A percentile compares a stretch with the other conserved stretches of the same genome.
These are phyloP conservation scores for Fusarium torreyae DNA, from an alignment of 2,329 filamentous ascomycete species.

Conservation along the genomic window DNA sequence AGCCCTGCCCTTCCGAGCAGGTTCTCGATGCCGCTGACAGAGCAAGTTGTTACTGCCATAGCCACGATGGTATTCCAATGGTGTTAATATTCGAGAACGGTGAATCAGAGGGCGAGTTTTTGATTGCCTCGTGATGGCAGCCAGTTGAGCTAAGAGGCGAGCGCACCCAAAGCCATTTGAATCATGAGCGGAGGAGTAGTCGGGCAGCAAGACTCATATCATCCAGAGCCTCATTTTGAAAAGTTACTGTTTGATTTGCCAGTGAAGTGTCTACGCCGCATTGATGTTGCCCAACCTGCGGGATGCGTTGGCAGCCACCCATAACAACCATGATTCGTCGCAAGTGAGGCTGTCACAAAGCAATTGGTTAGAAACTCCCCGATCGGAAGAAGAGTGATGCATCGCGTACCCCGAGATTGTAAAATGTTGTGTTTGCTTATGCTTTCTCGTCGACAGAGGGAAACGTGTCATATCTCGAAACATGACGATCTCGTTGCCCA, in stretches of 20 bases:
- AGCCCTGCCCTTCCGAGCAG: conserved; percentile 45
- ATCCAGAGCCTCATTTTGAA: background rate
- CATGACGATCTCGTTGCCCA: conserved; percentile 14
- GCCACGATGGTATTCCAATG: conserved; percentile 12
- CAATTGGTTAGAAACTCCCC: conserved; percentile 13
- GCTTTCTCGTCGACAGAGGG: background rate
- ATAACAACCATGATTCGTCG: background rate
- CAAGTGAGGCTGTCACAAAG: conserved; percentile 7
- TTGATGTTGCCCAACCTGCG: conserved; percentile 11
- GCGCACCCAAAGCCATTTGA: background rate
- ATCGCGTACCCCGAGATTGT: background rate
- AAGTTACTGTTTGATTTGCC: background rate
- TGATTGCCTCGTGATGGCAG: conserved; percentile 8
- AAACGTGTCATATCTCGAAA: conserved; percentile 27
- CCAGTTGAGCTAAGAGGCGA: background rate
- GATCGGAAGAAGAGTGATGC: background rate
- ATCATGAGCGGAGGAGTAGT: background rate
- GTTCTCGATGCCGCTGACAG: conserved; percentile 35
- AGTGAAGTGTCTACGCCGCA: background rate
- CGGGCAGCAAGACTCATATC: conserved; percentile 13
- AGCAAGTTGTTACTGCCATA: conserved; percentile 47
- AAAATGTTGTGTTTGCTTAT: background rate
- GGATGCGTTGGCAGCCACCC: conserved; percentile 25
- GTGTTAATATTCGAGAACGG: conserved; percentile 3
- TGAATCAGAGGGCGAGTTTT: background rate